These are phyloP conservation scores for Puccinia polysora DNA, from an alignment of 1,284 basidiomycete genomes.

Conservation along the genomic window DNA sequence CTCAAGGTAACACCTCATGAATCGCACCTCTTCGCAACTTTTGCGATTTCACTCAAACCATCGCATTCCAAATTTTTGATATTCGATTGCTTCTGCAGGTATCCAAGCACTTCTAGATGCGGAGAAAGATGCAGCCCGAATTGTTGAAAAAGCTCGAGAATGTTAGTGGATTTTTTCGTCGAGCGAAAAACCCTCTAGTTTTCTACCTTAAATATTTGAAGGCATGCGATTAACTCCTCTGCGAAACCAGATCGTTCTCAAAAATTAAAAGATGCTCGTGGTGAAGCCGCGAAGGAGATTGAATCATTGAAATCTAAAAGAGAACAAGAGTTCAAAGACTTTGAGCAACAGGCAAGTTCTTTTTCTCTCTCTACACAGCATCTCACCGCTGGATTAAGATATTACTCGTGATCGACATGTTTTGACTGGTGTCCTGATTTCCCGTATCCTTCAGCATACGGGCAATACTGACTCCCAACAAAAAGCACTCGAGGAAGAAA, in stretches of 20 bases:
- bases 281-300: slow-evolving; percentile 41
- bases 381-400: neutral
- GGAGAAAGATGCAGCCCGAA: slow-evolving; percentile 35
- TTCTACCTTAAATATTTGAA: neutral
- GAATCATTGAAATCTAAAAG: slow-evolving; percentile 33
- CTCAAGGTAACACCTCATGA: slow-evolving; percentile 28
- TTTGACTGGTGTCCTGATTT: neutral
- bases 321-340: slow-evolving; percentile 37
- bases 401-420: neutral
- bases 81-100: neutral
- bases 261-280: slow-evolving; percentile 40
- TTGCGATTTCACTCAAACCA: too few species aligned
- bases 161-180: slow-evolving; percentile 3
- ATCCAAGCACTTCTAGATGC: slow-evolving; percentile 40
- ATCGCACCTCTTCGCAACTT: neutral
- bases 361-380: neutral
- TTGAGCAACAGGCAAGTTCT: slow-evolving; percentile 22
- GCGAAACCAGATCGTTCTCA: slow-evolving; percentile 26
- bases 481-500: slow-evolving; percentile 19
- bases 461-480: slow-evolving; percentile 36
- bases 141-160: slow-evolving; percentile 40
- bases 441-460: neutral
- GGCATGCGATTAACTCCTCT: neutral
- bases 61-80: neutral
- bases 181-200: neutral